Evolutionary conservation across 352 stramenopile species (phyloP).

Genomic region (Phytophthora rubi): DNA sequence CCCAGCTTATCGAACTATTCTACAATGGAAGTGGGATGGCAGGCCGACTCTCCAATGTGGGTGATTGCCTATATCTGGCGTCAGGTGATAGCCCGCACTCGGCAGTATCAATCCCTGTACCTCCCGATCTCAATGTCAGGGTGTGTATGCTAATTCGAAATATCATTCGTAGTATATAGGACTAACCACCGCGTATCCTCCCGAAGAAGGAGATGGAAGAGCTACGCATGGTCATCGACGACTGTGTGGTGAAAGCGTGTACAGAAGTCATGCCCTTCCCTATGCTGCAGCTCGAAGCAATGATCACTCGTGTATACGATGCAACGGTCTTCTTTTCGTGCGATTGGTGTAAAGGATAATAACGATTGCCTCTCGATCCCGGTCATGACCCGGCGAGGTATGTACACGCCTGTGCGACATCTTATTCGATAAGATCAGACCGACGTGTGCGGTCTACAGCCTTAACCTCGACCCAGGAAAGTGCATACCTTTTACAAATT

Average conservation of each 20-base stretch:
- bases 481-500: conserved; percentile 14
- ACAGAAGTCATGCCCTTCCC: conserved; percentile 29
- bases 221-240: conserved; percentile 9
- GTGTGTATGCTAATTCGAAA: too few relatives aligned
- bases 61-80: too few relatives aligned
- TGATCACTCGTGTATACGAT: conserved; percentile 15
- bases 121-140: too few relatives aligned
- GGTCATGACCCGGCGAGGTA: conserved; percentile 7
- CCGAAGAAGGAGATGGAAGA: conserved; percentile 22
- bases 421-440: conserved; percentile 2
- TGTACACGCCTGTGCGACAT: conserved; percentile 18
- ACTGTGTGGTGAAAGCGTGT: conserved; percentile 21
- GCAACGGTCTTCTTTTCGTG: conserved; percentile 24
- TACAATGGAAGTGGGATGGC: too few relatives aligned
- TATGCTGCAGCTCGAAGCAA: conserved; percentile 32
- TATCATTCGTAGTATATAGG: conserved; percentile 1
- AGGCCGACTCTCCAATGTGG: too few relatives aligned
- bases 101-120: too few relatives aligned
- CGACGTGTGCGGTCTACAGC: conserved; percentile 8
- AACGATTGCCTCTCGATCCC: conserved; percentile 6
- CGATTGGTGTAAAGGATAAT: conserved; percentile 30
- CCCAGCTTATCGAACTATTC: too few relatives aligned
- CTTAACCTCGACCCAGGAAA: conserved; percentile 21
- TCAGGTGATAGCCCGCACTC: too few relatives aligned
- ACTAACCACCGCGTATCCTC: conserved; percentile 23